Conservation (phyloP, 2,329 filamentous ascomycete genomes). For the Aspergillus aculeatus region DNA sequence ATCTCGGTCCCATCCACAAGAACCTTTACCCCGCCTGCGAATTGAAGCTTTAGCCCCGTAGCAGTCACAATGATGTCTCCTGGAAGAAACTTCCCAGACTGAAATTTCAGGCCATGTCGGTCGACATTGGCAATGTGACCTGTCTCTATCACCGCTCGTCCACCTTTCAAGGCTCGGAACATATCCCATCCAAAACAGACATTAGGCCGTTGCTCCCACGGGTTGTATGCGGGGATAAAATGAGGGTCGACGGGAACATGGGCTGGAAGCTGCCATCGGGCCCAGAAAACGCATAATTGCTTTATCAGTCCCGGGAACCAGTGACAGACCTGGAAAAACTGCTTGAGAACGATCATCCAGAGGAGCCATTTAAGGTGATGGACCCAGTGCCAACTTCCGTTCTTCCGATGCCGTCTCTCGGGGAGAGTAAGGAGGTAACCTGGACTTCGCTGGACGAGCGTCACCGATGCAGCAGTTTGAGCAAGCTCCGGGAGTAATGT, state of each 20-base stretch:
- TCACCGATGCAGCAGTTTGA: constrained; percentile 66
- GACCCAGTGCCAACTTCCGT: constrained; percentile 2
- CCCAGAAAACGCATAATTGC: constrained; percentile 31
- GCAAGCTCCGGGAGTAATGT: constrained; percentile 66
- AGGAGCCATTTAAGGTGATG: constrained; percentile 41
- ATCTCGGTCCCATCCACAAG: constrained; percentile 25
- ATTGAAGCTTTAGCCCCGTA: constrained; percentile 33
- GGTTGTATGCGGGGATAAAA: constrained; percentile 61
- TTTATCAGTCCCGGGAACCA: constrained; percentile 40
- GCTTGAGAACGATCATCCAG: constrained; percentile 35
- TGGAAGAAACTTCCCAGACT: constrained; percentile 32
- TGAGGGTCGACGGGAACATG: constrained; percentile 55
- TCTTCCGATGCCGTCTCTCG: neutral
- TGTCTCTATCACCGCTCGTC: too few relatives aligned
- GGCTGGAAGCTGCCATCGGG: constrained; percentile 48
- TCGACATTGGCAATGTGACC: too few relatives aligned
- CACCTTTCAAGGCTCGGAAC: too few relatives aligned
- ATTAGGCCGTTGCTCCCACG: constrained; percentile 71
- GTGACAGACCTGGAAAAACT: constrained; percentile 53
- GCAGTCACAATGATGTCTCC: constrained; percentile 38
- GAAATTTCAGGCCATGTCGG: constrained; percentile 42
- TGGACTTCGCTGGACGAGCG: constrained; percentile 63
- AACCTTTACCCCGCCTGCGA: constrained; percentile 25
- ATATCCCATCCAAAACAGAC: constrained; percentile 55
- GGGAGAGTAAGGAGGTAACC: constrained; percentile 58